These are phyloP conservation scores for Epichloe baconii DNA, from an alignment of 2,329 filamentous ascomycete species.

Conservation along the genomic window DNA sequence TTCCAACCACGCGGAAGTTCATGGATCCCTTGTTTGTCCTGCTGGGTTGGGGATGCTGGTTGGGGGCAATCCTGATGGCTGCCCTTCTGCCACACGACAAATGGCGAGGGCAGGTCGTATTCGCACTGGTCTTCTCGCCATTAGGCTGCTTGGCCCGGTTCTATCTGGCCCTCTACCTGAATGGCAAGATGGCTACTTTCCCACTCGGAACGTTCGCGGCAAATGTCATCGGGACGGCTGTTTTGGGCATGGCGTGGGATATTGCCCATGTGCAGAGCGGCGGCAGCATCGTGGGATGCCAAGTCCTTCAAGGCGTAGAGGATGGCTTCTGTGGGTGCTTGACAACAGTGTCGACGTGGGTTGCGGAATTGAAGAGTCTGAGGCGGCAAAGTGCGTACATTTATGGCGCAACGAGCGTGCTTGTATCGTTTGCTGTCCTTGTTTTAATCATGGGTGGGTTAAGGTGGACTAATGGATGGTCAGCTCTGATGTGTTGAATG, in stretches of 20 bases:
- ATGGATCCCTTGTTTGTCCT: slow-evolving; percentile 52
- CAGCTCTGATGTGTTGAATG: slow-evolving; percentile 22
- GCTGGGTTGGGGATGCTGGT: slow-evolving; percentile 62
- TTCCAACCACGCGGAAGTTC: slow-evolving; percentile 39
- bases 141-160: slow-evolving; percentile 65
- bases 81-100: slow-evolving; percentile 57
- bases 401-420: slow-evolving; percentile 52
- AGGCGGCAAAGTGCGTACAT: slow-evolving; percentile 46
- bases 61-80: slow-evolving; percentile 59
- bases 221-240: slow-evolving; percentile 63
- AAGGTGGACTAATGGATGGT: slow-evolving; percentile 52
- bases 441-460: slow-evolving; percentile 64
- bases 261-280: slow-evolving; percentile 53
- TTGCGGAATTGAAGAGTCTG: slow-evolving; percentile 43
- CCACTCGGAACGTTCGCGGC: slow-evolving; percentile 77
- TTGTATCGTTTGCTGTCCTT: slow-evolving; percentile 43
- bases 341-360: slow-evolving; percentile 57
- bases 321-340: slow-evolving; percentile 56
- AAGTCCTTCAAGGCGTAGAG: slow-evolving; percentile 52
- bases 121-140: slow-evolving; percentile 73
- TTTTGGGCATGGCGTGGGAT: slow-evolving; percentile 68
- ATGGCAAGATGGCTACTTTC: slow-evolving; percentile 51
- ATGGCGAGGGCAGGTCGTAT: slow-evolving; percentile 66
- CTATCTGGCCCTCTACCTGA: slow-evolving; percentile 59
- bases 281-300: slow-evolving; percentile 44